Conservation (phyloP, 495 filamentous ascomycete genomes). For the Talaromyces nanjingensis region DNA sequence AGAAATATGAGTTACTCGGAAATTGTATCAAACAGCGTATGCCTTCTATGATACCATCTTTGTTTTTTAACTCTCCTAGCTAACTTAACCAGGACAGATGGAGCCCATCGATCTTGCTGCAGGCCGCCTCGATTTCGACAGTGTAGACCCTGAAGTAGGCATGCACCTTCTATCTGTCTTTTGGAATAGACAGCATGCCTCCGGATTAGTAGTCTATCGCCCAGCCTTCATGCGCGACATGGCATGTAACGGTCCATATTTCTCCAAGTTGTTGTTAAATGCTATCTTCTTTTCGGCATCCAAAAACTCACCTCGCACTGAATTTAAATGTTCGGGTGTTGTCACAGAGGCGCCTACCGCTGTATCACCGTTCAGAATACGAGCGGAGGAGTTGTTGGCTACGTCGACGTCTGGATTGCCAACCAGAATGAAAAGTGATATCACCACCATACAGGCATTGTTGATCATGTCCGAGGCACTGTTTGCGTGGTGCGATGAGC, state of each 20-base stretch:
- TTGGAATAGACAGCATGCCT: constrained; percentile 34
- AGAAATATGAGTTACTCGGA: constrained; percentile 20
- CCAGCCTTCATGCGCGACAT: constrained; percentile 33
- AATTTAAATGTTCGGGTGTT: constrained; percentile 24
- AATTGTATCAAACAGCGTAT: constrained; percentile 23
- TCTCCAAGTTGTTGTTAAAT: constrained; percentile 39
- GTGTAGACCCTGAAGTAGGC: constrained; percentile 29
- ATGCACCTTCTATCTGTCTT: constrained; percentile 33
- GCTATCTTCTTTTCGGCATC: constrained; percentile 37
- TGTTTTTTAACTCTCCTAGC: not conserved
- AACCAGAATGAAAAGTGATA: constrained; percentile 20
- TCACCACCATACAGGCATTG: constrained; percentile 40
- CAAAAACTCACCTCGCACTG: constrained; percentile 23
- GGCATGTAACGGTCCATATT: constrained; percentile 35
- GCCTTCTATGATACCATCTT: not conserved
- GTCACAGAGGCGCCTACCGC: not conserved
- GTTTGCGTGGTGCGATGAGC: constrained; percentile 32
- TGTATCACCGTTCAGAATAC: constrained; percentile 2
- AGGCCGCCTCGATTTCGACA: constrained; percentile 34
- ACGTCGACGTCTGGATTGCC: not conserved
- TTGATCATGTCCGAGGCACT: constrained; percentile 33
- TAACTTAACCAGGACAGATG: constrained; percentile 17
- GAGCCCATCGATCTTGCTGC: constrained; percentile 22
- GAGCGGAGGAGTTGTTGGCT: constrained; percentile 1
- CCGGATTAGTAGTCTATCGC: constrained; percentile 25